These are phyloP conservation scores for Mucor racemosus DNA, from an alignment of 371 early-diverging fungal genomes.

Conservation along the genomic window DNA sequence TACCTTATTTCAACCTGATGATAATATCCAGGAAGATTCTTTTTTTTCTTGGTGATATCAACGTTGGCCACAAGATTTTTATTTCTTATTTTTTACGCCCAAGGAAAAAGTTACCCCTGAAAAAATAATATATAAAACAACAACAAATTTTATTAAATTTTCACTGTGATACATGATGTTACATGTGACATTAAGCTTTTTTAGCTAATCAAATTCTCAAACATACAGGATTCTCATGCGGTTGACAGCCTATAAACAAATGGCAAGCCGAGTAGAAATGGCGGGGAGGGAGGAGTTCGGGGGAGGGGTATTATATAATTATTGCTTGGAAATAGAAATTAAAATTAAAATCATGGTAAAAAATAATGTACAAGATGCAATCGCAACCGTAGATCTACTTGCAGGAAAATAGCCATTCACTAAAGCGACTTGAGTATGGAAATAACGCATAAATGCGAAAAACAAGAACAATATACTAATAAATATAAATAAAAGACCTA, in stretches of 20 bases:
- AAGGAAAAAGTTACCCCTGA: not conserved
- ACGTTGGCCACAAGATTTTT: not conserved
- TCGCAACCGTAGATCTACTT: conserved; percentile 62
- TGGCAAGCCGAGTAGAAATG: not conserved
- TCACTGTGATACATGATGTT: conserved; percentile 7
- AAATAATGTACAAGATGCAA: conserved; percentile 45
- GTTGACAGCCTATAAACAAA: conserved; percentile 4
- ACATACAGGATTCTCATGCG: not conserved
- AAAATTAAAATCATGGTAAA: conserved; percentile 37
- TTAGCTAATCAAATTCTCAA: not conserved
- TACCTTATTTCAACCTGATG: conserved; percentile 5
- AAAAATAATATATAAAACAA: not conserved
- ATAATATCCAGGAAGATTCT: not conserved
- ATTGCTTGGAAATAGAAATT: conserved; percentile 12
- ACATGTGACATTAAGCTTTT: conserved; percentile 10
- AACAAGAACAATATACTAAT: conserved; percentile 67
- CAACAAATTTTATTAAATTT: not conserved
- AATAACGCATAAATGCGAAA: conserved; percentile 72
- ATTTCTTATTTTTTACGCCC: not conserved
- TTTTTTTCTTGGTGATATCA: too few relatives aligned
- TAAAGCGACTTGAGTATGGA: conserved; percentile 70
- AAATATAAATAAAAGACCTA: conserved; percentile 63
- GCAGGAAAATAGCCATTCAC: conserved; percentile 75
- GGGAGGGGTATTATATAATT: conserved; percentile 6
- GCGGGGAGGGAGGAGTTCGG: not conserved